Evolutionary conservation across 1,139 yeast genomes (phyloP).

Genomic region (Pichia sp.): DNA sequence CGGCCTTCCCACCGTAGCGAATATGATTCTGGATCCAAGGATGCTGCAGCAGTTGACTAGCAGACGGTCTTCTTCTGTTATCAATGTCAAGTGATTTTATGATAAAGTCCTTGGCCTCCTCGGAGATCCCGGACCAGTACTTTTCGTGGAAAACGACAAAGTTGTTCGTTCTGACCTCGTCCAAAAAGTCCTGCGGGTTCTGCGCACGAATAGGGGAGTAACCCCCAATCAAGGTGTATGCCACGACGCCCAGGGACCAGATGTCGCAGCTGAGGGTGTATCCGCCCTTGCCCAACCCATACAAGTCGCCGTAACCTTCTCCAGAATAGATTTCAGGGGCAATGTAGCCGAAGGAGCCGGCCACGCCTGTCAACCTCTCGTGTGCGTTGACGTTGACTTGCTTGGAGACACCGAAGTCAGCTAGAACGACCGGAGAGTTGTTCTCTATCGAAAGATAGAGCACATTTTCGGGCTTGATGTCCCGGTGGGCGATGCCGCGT

Average conservation of each 20-base stretch:
- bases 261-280: conserved; percentile 57
- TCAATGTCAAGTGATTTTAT: conserved; percentile 73
- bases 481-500: conserved; percentile 85
- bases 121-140: conserved; percentile 77
- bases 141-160: conserved; percentile 82
- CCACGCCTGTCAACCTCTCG: conserved; percentile 60
- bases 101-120: conserved; percentile 79
- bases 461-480: conserved; percentile 80
- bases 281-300: conserved; percentile 48
- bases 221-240: conserved; percentile 87
- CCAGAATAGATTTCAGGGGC: conserved; percentile 58
- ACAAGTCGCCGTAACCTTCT: conserved; percentile 37
- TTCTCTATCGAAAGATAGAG: conserved; percentile 41
- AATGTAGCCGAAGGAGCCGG: conserved; percentile 58
- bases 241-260: conserved; percentile 63
- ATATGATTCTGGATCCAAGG: conserved; percentile 71
- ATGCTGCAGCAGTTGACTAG: conserved; percentile 64
- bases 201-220: conserved; percentile 90
- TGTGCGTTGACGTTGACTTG: conserved; percentile 39
- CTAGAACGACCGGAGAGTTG: conserved; percentile 53
- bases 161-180: conserved; percentile 63
- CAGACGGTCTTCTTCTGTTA: conserved; percentile 78
- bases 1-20: conserved; percentile 23
- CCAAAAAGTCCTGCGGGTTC: conserved; percentile 71
- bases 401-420: conserved; percentile 59